phyloP scores from a whole-genome alignment of 1,284 basidiomycete species.

The Malassezia japonica region DNA sequence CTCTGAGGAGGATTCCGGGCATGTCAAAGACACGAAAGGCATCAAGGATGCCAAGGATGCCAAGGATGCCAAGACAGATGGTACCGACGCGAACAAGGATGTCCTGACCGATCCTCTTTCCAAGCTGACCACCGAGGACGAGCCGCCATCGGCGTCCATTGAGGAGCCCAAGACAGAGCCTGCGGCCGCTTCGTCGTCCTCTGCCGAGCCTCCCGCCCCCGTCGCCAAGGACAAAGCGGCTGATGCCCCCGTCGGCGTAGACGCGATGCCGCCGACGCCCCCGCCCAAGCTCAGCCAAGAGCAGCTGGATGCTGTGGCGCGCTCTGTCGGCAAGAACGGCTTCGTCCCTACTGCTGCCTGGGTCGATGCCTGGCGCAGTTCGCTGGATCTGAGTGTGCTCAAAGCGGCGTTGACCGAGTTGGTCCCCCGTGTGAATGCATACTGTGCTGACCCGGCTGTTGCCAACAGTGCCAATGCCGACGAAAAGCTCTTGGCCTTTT shows the following conservation, averaged over 20 bases:
- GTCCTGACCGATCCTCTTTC: background rate
- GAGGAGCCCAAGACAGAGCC: too few species aligned
- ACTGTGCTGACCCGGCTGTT: constrained; percentile 21
- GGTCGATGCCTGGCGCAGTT: constrained; percentile 30
- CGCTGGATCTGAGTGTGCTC: constrained; percentile 24
- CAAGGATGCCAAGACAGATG: background rate
- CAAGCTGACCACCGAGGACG: background rate
- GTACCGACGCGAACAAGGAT: background rate
- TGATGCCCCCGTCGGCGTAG: background rate
- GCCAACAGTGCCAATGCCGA: constrained; percentile 21
- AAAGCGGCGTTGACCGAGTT: constrained; percentile 22
- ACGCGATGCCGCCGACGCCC: too few species aligned
- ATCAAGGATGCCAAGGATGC: background rate
- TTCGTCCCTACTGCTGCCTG: constrained; percentile 38
- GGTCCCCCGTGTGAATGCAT: constrained; percentile 29
- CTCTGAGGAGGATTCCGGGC: background rate
- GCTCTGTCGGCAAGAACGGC: constrained; percentile 30
- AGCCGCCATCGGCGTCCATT: too few species aligned
- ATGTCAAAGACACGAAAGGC: too few species aligned
- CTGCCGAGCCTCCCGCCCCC: background rate
- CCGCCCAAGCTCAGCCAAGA: background rate
- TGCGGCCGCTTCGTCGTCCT: too few species aligned
- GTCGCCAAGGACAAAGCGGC: background rate
- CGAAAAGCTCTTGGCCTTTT: constrained; percentile 29
- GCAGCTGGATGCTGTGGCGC: constrained; percentile 13